phyloP scores from a whole-genome alignment of 2,329 filamentous ascomycete species.

The Lachnellula hyalina region DNA sequence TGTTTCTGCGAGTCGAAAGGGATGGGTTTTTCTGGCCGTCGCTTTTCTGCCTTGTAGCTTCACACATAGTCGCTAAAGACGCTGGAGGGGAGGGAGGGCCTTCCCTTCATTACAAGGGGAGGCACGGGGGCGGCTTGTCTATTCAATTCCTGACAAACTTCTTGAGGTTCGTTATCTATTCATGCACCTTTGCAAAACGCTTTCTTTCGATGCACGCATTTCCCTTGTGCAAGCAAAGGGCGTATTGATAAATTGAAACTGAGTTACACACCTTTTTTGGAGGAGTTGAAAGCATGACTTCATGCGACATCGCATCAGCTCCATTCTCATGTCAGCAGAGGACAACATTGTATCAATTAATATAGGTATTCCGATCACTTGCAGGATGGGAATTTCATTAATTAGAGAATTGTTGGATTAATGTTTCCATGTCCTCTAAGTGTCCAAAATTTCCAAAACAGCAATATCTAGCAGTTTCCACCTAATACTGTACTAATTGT shows the following conservation, averaged over 20 bases:
- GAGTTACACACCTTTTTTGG: not conserved
- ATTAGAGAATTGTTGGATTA: too few species aligned
- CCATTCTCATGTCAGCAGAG: not conserved
- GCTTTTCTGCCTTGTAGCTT: not conserved
- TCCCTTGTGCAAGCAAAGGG: not conserved
- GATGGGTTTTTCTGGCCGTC: constrained; percentile 11
- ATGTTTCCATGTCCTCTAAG: too few species aligned
- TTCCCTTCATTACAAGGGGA: not conserved
- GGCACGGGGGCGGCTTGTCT: not conserved
- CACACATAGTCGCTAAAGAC: not conserved
- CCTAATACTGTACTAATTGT: too few species aligned
- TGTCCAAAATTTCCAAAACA: too few species aligned
- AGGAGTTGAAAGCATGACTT: not conserved
- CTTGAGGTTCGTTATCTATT: not conserved
- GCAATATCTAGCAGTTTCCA: too few species aligned
- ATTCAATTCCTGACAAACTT: not conserved
- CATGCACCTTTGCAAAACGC: not conserved
- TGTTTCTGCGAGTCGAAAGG: constrained; percentile 20
- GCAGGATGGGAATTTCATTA: too few species aligned
- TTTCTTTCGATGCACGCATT: not conserved
- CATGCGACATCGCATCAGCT: not conserved
- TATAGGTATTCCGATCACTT: too few species aligned
- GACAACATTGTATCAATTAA: too few species aligned
- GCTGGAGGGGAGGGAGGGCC: not conserved
- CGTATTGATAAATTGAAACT: not conserved